Evolutionary conservation across 2,329 filamentous ascomycete genomes (phyloP), one percentile per base, ranked within the genome.

Genomic region (Apiospora rasikravindrae): DNA sequence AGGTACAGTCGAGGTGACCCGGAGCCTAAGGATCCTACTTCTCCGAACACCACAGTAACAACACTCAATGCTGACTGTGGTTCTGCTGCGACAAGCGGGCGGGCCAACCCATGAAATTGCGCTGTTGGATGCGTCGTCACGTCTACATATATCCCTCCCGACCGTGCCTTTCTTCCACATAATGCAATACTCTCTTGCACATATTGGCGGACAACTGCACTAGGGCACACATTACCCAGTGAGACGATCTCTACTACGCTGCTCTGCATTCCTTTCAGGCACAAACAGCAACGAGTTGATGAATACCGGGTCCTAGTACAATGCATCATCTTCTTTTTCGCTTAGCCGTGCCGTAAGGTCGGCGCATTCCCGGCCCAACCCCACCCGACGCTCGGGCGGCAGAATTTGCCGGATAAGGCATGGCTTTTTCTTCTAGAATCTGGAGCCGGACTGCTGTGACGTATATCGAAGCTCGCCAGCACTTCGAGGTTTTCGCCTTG

Each of bases 321-420:
- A 61, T 61, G 53, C 53, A 57, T 57, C 16, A 19, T 37, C 26
- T 57, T 8, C 26, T 7, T 57, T 5, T 57, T 29, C 51, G 26
- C 26, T 29, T 57, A 57, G 51, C 14, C 51, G 29, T 61, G 22
- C 53, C 26, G 53, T 11, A 33, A 37, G 53, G 26, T 61, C 53
- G 53, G 53, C 53, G 29, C 53, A 61, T 61, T 61, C 53, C 53
- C 53, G 53, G 53, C 29, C 7, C 53, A 33, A 33, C 53, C 29
- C 29, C 53, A 61, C 29, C 29, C 29, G 29, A 33, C 22, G 53
- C 53, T 61, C 53, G 53, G 53, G 53, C 53, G 53, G 53, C 53
- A 37, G 53, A 61, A 19, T 19, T 37, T 61, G 53, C 53, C 53
- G 29, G 53, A 37, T 61, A 16, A 37, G 14, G 22, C 29, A 22